Evolutionary conservation across 306 rosid species (phyloP), one percentile per base, ranked within the genome.

Genomic region (Myrica gale): DNA sequence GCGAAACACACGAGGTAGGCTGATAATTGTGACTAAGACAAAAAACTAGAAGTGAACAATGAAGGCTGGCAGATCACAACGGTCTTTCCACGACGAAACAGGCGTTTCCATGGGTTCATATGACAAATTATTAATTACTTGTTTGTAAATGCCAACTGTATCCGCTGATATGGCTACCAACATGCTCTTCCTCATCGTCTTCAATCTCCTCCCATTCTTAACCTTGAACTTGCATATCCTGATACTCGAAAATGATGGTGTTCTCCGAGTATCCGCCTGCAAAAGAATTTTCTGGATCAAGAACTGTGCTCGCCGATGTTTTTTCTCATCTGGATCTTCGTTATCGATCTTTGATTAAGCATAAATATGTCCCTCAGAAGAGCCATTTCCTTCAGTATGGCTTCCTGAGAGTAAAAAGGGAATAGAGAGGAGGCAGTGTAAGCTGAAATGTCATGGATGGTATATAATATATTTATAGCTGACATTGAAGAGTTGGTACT

Each of bases 301-400:
- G 80, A 92, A 92, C 84, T 89, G 98, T 9, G 97, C 96, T 72
- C 85, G 78, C 62, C 86, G 55, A 45, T 83, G 98, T 15, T 79
- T 81, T 54, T 52, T 42, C 68, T 90, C 96, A 80, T 90, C 89
- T 8, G 89, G 89, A 72, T 94, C 96, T 54, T 94, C 98, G 85
- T 90, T 89, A n/a, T 90, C 92, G 63, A 94, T 79, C 89, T 85
- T 92, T 4, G 90, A 76, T 75, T 90, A 94, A 11, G 46, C 84
- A 17, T 16, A 56, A n/a, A n/a, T n/a, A 5, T 78, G 52, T 48
- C 71, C 69, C 75, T 79, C 52, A 50, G 52, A 32, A 82, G 43
- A 62, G 83, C 82, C 95, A 87, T 89, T 82, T 41, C 77, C 74
- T 46, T 9, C 16, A 0, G 52, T 9, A 10, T 48, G 4, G 52